Percentiles rank a stretch among this genome's conserved stretches.
Evolutionary conservation across 345 rosid genomes (phyloP).

Genomic region (Syzygium jambos): DNA sequence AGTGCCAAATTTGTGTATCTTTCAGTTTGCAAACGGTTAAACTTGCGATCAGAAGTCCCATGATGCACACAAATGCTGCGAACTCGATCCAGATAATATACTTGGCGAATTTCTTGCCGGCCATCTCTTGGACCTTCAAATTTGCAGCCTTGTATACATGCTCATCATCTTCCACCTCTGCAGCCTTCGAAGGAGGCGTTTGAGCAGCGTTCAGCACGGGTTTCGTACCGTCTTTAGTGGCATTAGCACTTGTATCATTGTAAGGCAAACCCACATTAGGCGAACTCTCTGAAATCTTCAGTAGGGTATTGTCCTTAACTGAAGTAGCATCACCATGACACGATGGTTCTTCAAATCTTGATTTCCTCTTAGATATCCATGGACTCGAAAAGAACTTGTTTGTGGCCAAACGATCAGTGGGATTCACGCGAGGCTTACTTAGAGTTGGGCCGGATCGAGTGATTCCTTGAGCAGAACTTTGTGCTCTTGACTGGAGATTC

Average conservation of each 20-base stretch:
- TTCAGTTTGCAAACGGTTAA: slow-evolving; percentile 23
- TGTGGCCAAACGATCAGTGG: not conserved
- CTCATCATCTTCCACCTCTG: slow-evolving; percentile 19
- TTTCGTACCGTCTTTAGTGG: not conserved
- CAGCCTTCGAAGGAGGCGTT: slow-evolving; percentile 22
- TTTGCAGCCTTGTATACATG: slow-evolving; percentile 18
- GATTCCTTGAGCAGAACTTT: not conserved
- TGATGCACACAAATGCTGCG: slow-evolving; percentile 16
- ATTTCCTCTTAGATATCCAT: not conserved
- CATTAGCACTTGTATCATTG: not conserved
- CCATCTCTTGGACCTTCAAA: slow-evolving; percentile 9
- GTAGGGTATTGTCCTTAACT: slow-evolving; percentile 8
- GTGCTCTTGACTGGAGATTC: not conserved
- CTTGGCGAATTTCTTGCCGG: slow-evolving; percentile 7
- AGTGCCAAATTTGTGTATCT: slow-evolving; percentile 25
- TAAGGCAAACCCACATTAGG: slow-evolving; percentile 15
- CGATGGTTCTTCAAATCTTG: not conserved
- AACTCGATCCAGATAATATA: slow-evolving; percentile 24
- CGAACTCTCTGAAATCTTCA: slow-evolving; percentile 1
- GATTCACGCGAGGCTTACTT: not conserved
- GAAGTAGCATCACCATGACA: not conserved
- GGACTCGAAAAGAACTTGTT: not conserved
- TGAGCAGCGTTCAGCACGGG: slow-evolving; percentile 26
- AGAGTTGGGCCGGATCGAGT: not conserved
- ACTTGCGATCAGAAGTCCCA: slow-evolving; percentile 29